Percentiles rank a stretch among this genome's conserved stretches.
Evolutionary conservation across 2,329 filamentous ascomycete genomes (phyloP).

Genomic region (Trichoderma lentiforme): DNA sequence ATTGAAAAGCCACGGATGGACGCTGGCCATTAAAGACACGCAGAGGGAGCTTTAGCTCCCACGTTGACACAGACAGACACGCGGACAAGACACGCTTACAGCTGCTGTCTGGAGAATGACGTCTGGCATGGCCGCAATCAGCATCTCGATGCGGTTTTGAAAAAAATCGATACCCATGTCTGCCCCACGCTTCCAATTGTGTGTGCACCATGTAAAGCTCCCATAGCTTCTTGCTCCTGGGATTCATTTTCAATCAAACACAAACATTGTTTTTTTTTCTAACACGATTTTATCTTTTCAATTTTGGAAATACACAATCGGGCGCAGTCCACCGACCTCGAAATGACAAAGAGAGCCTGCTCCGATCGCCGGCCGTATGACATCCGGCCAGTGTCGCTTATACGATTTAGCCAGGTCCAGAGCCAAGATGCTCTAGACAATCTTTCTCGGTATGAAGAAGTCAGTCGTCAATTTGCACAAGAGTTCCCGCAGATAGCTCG

Average conservation of each 20-base stretch:
- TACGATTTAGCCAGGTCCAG: neutral
- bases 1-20: neutral
- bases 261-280: too few species aligned
- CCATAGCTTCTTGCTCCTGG: neutral
- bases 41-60: neutral
- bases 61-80: neutral
- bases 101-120: neutral
- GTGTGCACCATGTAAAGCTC: neutral
- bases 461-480: conserved; percentile 1
- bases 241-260: neutral
- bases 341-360: neutral
- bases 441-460: neutral
- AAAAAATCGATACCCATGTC: neutral
- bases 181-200: neutral
- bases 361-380: neutral
- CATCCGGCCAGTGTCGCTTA: neutral
- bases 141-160: neutral
- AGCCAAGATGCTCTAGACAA: neutral
- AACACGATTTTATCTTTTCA: neutral
- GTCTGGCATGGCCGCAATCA: neutral
- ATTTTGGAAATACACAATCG: neutral
- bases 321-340: neutral
- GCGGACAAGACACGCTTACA: neutral
- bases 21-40: neutral
- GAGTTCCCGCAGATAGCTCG: neutral